phyloP scores from a whole-genome alignment of 2,329 filamentous ascomycete genomes.

The Ceratocystis variospora region DNA sequence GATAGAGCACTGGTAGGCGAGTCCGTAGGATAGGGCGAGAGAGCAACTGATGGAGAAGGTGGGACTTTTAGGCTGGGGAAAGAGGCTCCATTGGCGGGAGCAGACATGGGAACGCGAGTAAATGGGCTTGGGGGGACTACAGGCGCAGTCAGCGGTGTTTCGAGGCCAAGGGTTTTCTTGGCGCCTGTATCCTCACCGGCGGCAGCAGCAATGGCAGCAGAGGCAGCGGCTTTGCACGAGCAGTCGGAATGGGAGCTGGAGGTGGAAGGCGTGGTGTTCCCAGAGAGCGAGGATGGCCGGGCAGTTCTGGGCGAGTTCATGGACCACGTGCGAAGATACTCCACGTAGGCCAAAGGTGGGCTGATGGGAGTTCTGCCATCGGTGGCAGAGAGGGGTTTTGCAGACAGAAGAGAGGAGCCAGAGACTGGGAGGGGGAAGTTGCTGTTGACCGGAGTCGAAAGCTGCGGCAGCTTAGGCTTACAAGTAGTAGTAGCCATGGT shows the following conservation, averaged over 20 bases:
- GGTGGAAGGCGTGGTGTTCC: constrained; percentile 35
- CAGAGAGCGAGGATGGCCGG: constrained; percentile 36
- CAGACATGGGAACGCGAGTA: constrained; percentile 43
- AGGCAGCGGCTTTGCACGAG: constrained; percentile 40
- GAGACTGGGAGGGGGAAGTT: constrained; percentile 50
- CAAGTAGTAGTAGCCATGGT: constrained; percentile 23
- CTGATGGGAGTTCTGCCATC: constrained; percentile 80
- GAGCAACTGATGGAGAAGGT: constrained; percentile 56
- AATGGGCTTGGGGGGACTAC: constrained; percentile 36
- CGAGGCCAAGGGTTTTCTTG: constrained; percentile 25
- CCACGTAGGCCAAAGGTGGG: constrained; percentile 76
- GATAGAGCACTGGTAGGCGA: constrained; percentile 63
- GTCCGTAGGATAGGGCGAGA: constrained; percentile 32
- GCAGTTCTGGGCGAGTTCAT: constrained; percentile 52
- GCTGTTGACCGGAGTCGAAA: constrained; percentile 48
- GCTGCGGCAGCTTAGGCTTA: constrained; percentile 48
- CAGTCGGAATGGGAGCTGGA: constrained; percentile 40
- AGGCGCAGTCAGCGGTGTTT: constrained; percentile 26
- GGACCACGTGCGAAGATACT: constrained; percentile 78
- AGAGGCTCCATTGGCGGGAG: constrained; percentile 47
- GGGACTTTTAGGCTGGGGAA: constrained; percentile 62
- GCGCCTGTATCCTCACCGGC: constrained; percentile 22
- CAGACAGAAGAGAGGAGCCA: constrained; percentile 52
- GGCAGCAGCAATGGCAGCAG: constrained; percentile 22
- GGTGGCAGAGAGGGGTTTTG: constrained; percentile 29